Base-by-base conservation (phyloP, 2,329 filamentous ascomycete species). In the Westerdykella aurantiaca region DNA sequence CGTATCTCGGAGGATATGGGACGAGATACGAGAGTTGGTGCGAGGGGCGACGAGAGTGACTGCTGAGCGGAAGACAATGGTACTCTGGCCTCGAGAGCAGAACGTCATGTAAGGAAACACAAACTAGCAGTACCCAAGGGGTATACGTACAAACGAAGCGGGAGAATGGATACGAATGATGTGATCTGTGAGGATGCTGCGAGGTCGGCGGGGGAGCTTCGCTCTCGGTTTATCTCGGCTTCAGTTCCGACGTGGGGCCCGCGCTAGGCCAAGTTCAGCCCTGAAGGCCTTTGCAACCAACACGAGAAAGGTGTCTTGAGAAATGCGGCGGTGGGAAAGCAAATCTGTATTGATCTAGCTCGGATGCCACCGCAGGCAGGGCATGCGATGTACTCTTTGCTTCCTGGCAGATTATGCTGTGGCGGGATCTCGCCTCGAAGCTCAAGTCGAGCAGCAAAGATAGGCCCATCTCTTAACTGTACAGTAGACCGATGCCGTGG, bases 1-100 rank as follows among this genome's bases (percentile, higher is more conserved):
- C 12, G 52, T 31, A 42, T 43, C 33, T 38, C 14, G 44, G 11
- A 29, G 25, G 7, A 29, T 29, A 29, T 29, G 33, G 13, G 33
- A 35, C 11, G 33, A 35, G 33, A 29, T 3, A 6, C 10, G 17
- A 9, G n/a, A 11, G 11, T 5, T 16, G 33, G n/a, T 14, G 5
- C n/a, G 33, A 14, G 33, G 33, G 7, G 33, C n/a, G 33, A 35
- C 6, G 33, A 35, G 33, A 14, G 10, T 35, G 33, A 9, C 9
- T 35, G 17, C 7, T 14, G n/a, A 35, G 33, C n/a, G 33, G 7
- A 14, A 3, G 25, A 29, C n/a, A 12, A 18, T 18, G 33, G 3
- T 35, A 3, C 17, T 35, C 5, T 3, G 3, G 10, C n/a, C 7
- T 3, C 33, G 33, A 18, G 17, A 35, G 17, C 5, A 35, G 17